Percentiles rank a stretch among this genome's conserved stretches.
These are phyloP conservation scores for Clonostachys solani DNA, from an alignment of 2,329 filamentous ascomycete genomes.

Conservation along the genomic window DNA sequence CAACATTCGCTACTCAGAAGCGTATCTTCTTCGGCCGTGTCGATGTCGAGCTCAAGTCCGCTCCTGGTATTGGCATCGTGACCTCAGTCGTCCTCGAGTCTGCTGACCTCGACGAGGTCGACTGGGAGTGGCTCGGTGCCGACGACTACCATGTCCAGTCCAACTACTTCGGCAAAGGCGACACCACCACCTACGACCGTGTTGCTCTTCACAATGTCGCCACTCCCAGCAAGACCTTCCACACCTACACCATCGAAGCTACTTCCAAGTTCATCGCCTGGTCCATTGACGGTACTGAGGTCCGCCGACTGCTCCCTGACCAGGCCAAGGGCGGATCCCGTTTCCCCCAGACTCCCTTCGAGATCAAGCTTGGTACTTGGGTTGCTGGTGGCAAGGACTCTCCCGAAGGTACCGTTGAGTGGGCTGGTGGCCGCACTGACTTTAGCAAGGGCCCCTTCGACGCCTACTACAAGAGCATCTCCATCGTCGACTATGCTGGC, in stretches of 20 bases:
- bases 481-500: slow-evolving; percentile 50
- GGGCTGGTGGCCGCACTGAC: slow-evolving; percentile 61
- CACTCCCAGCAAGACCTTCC: slow-evolving; percentile 49
- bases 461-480: slow-evolving; percentile 53
- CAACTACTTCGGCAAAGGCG: slow-evolving; percentile 79
- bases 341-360: slow-evolving; percentile 72
- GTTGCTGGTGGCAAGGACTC: slow-evolving; percentile 55
- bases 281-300: slow-evolving; percentile 55
- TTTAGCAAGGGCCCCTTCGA: slow-evolving; percentile 47
- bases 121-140: slow-evolving; percentile 92
- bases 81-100: slow-evolving; percentile 89
- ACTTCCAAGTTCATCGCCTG: slow-evolving; percentile 59
- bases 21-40: slow-evolving; percentile 97
- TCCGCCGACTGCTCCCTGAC: slow-evolving; percentile 57
- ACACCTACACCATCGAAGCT: slow-evolving; percentile 70
- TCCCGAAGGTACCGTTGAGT: slow-evolving; percentile 64
- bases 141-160: slow-evolving; percentile 72
- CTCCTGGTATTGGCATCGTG: slow-evolving; percentile 79
- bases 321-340: slow-evolving; percentile 54
- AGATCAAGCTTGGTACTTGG: slow-evolving; percentile 67
- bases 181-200: slow-evolving; percentile 67
- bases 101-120: slow-evolving; percentile 80
- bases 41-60: slow-evolving; percentile 73
- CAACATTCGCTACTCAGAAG: slow-evolving; percentile 72
- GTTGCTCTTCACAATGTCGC: slow-evolving; percentile 57